Evolutionary conservation across 106 monocot genomes (phyloP).

Genomic region (Alisma plantagoaquatica): DNA sequence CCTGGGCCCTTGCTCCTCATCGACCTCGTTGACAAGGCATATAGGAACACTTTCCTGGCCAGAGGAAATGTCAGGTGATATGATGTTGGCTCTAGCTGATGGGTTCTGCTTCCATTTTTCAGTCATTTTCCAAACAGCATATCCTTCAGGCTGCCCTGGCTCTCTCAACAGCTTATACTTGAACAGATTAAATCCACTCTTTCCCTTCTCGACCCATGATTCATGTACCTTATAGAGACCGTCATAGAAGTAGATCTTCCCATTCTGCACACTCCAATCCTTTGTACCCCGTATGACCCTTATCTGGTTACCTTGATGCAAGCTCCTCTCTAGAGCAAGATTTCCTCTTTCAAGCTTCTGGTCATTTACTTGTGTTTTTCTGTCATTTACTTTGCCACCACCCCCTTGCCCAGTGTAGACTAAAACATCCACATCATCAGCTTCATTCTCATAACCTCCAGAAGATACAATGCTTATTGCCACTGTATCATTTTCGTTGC

Average conservation of each 20-base stretch:
- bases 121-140: slow-evolving; percentile 48
- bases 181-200: slow-evolving; percentile 56
- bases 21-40: slow-evolving; percentile 69
- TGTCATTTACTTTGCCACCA: slow-evolving; percentile 18
- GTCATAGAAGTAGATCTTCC: slow-evolving; percentile 75
- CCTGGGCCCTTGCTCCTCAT: slow-evolving; percentile 35
- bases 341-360: slow-evolving; percentile 85
- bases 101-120: slow-evolving; percentile 56
- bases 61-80: slow-evolving; percentile 44
- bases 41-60: slow-evolving; percentile 51
- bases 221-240: slow-evolving; percentile 58
- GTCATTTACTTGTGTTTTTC: slow-evolving; percentile 26
- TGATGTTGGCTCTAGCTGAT: slow-evolving; percentile 31
- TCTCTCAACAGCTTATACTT: slow-evolving; percentile 63
- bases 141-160: slow-evolving; percentile 53
- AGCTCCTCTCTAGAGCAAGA: slow-evolving; percentile 72
- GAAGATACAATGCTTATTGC: slow-evolving; percentile 71
- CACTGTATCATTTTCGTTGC: slow-evolving; percentile 30
- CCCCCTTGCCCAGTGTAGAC: slow-evolving; percentile 78
- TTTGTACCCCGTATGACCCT: slow-evolving; percentile 60
- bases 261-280: slow-evolving; percentile 17
- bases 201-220: slow-evolving; percentile 58
- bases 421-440: slow-evolving; percentile 34
- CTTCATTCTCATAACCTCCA: slow-evolving; percentile 71
- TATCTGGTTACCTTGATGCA: slow-evolving; percentile 27